Base-by-base conservation (phyloP, 805 yeast genomes). In the Lipomyces yamanashiensis region DNA sequence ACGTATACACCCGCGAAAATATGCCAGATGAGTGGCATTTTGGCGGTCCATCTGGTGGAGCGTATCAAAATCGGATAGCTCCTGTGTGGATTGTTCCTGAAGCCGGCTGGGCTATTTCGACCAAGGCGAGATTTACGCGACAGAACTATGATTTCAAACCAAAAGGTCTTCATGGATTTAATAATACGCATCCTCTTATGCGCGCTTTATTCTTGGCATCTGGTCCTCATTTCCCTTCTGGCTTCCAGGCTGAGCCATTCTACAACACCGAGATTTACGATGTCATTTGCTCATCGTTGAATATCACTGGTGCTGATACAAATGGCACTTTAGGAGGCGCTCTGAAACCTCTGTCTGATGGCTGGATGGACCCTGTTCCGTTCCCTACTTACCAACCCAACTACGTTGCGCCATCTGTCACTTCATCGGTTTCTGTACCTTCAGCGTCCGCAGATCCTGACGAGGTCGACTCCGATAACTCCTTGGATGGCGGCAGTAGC, bases 61-160 rank as follows among this genome's bases (percentile, higher is more conserved):
- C 70, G 55, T 88, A 80, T 72, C 78, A 82, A 61, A 79, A 84
- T 53, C 80, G 97, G 64, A 78, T 91, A 21, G 96, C 97, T 0
- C 96, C 96, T 0, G 75, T 92, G 36, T 90, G 97, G 93, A 74
- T 92, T 2, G 79, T 92, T 1, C 97, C 97, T 0, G 83, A 87
- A 41, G 85, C 89, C 6, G 97, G 97, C 0, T 92, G 88, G 76
- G 81, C 89, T 0, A 75, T 92, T 15, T 82, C 90, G 1, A 89
- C 92, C 0, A 82, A 80, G 61, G 80, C 80, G 19, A 82, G 82
- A 62, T 84, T 85, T 82, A 80, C 81, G 28, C 78, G 78, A 1
- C 80, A 80, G 72, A 75, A 76, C 34, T 74, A 78, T 55, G 79
- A 81, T 13, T 87, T 87, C 72, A 73, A 74, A n/a, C 89, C 90